Evolutionary conservation across 495 filamentous ascomycete genomes (phyloP), one percentile per base, ranked within the genome.

Genomic region (Collariella sp.): DNA sequence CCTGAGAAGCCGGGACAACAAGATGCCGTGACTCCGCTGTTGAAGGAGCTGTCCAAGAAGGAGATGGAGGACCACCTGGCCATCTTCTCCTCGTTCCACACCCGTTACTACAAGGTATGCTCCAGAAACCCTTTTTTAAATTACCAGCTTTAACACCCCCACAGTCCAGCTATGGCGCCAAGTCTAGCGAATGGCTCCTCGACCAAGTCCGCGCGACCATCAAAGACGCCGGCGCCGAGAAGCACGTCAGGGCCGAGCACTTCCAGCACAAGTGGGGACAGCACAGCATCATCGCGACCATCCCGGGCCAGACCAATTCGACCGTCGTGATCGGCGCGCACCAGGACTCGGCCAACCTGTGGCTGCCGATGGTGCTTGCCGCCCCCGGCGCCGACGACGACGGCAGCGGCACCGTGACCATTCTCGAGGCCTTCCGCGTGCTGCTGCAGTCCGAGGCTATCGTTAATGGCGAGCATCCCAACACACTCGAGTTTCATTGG

Each of bases 401-500:
- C 58, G 77, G 78, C 58, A 76, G 74, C 53, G 79, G 79, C 35
- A 82, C 77, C 38, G 78, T 81, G 10, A 81, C 77, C 38, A 83
- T 83, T 57, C 68, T 84, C 34, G 80, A 83, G 62, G 79, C 81
- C 15, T 73, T 84, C 66, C 73, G 80, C 18, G 71, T 80, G 31
- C 70, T 86, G 2, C 72, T 86, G 19, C 70, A 71, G 43, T 75
- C 74, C 9, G 49, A 73, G 35, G 71, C 71, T 20, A 67, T 80
- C 47, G 55, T 76, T 50, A 66, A 70, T 13, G 84, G 83, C 54
- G 75, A 80, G 46, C 76, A 74, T 24, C 64, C 76, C 42, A 97
- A 97, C 70, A 99, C 93, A 0, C 71, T 99, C 59, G 93, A 99
- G 71, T 99, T 99, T 69, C 91, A 96, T 71, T 99, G 91, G 91